Percentiles rank a stretch among this genome's conserved stretches.
phyloP scores from a whole-genome alignment of 768 basidiomycete species.

The Boletus fagicola region DNA sequence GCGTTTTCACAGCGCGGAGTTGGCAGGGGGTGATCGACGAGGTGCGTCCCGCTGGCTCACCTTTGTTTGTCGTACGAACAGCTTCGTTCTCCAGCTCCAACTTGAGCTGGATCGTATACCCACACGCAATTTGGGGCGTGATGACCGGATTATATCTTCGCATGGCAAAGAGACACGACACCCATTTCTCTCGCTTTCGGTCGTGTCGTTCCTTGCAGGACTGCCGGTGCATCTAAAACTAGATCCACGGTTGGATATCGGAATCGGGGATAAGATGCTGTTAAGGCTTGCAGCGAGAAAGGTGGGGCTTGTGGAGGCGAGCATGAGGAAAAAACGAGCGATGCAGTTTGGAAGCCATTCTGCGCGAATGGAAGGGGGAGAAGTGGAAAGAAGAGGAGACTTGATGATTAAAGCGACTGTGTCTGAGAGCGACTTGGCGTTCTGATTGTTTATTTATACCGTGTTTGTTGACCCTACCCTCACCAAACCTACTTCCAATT shows the following conservation, averaged over 20 bases:
- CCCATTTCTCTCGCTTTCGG: conserved; percentile 80
- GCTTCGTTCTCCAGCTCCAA: conserved; percentile 60
- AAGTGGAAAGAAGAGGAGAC: conserved; percentile 52
- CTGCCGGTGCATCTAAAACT: conserved; percentile 82
- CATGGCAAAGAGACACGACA: conserved; percentile 92
- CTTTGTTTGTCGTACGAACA: background rate
- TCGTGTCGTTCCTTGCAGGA: conserved; percentile 73
- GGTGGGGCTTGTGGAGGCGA: conserved; percentile 76
- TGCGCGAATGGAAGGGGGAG: conserved; percentile 73
- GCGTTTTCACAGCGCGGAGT: conserved; percentile 61
- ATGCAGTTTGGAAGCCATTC: conserved; percentile 97
- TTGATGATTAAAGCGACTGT: conserved; percentile 17
- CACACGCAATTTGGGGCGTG: conserved; percentile 85
- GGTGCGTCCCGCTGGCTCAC: conserved; percentile 40
- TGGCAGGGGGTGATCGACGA: conserved; percentile 82
- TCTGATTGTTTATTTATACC: conserved; percentile 25
- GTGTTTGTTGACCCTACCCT: conserved; percentile 22
- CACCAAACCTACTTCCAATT: background rate
- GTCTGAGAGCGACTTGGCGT: background rate
- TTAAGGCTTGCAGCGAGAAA: conserved; percentile 67
- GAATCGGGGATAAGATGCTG: conserved; percentile 87
- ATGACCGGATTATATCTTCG: conserved; percentile 90
- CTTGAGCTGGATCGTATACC: conserved; percentile 87
- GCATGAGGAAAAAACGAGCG: conserved; percentile 80
- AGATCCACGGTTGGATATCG: conserved; percentile 72